phyloP scores from a whole-genome alignment of 2,329 filamentous ascomycete species.

The Colletotrichum agaves region DNA sequence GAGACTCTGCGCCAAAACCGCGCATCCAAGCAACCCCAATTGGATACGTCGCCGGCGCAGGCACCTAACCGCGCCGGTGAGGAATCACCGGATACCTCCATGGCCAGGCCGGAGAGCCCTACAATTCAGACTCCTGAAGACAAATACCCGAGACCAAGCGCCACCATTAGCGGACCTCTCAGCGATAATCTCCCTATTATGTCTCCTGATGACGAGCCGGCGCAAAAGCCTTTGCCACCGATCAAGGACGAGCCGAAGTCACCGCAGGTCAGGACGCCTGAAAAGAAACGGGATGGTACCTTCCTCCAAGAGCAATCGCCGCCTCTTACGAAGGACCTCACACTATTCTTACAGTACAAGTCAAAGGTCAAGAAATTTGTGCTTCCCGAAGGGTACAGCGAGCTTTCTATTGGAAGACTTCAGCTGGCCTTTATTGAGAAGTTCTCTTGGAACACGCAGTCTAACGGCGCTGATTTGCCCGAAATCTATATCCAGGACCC shows the following conservation, averaged over 20 bases:
- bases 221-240: conserved; percentile 41
- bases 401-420: conserved; percentile 86
- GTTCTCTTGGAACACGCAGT: conserved; percentile 98
- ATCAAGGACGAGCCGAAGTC: conserved; percentile 38
- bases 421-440: conserved; percentile 99
- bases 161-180: conserved; percentile 69
- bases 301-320: conserved; percentile 75
- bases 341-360: conserved; percentile 95
- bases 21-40: conserved; percentile 51
- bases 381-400: conserved; percentile 82
- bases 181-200: conserved; percentile 57
- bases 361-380: conserved; percentile 97
- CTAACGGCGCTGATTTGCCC: conserved; percentile 89
- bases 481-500: conserved; percentile 99
- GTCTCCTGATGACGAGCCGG: conserved; percentile 42
- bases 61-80: conserved; percentile 72
- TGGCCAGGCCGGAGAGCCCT: conserved; percentile 52
- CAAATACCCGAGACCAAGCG: conserved; percentile 65
- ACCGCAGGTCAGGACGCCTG: conserved; percentile 51
- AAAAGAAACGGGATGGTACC: conserved; percentile 57
- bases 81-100: conserved; percentile 52
- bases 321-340: conserved; percentile 82
- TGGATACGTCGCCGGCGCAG: conserved; percentile 72
- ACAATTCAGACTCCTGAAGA: conserved; percentile 72
- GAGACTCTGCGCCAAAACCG: conserved; percentile 62